Percentiles rank a stretch among this genome's conserved stretches.
phyloP scores from a whole-genome alignment of 2,329 filamentous ascomycete species.

The Xylariales sp. region DNA sequence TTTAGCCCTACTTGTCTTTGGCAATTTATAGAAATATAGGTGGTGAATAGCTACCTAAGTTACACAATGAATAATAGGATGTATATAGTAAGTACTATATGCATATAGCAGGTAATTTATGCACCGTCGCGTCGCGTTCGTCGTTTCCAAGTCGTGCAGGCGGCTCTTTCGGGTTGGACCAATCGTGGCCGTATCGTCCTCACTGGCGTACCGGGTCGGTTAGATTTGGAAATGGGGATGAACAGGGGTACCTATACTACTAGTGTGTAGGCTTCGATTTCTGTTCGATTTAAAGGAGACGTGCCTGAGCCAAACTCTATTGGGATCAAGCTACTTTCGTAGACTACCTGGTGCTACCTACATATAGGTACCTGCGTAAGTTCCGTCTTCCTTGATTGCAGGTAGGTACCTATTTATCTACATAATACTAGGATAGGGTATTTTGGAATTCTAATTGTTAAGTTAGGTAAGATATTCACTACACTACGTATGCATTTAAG shows the following conservation, averaged over 20 bases:
- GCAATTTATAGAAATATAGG: no score
- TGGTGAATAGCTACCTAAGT: no score
- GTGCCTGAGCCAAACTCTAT: constrained; percentile 19
- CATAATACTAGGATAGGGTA: no score
- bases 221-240: constrained; percentile 32
- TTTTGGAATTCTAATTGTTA: no score
- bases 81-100: background rate
- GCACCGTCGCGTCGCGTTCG: constrained; percentile 19
- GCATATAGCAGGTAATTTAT: constrained; percentile 10
- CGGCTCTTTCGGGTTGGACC: constrained; percentile 24
- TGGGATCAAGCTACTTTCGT: background rate
- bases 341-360: no score
- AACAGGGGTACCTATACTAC: constrained; percentile 16
- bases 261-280: no score
- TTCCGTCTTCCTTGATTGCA: no score
- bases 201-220: constrained; percentile 17
- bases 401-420: no score
- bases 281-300: constrained; percentile 9
- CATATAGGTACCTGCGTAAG: no score
- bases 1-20: background rate
- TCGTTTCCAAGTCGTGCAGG: constrained; percentile 14
- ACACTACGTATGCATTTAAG: no score
- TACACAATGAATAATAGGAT: no score
- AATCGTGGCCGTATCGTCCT: constrained; percentile 9
- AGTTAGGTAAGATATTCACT: no score